phyloP scores from a whole-genome alignment of 2,329 filamentous ascomycete genomes.

The Colletotrichum somersetense region DNA sequence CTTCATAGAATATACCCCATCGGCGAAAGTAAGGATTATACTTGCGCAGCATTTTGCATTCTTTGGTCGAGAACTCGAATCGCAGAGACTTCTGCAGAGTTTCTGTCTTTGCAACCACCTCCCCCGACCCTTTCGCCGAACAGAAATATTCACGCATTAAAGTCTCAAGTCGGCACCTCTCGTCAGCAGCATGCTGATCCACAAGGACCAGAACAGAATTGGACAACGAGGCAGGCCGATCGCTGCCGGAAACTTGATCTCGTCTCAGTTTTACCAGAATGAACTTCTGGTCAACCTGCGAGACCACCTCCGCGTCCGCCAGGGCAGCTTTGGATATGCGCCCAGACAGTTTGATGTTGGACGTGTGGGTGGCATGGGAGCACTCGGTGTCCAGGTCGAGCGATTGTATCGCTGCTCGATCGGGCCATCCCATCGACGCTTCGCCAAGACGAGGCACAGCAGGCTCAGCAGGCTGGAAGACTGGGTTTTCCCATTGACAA shows the following conservation, averaged over 20 bases:
- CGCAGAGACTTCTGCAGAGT: constrained; percentile 65
- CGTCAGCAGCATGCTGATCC: constrained; percentile 96
- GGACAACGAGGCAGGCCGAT: background rate
- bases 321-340: constrained; percentile 74
- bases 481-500: constrained; percentile 79
- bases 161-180: constrained; percentile 82
- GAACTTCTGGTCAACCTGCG: constrained; percentile 92
- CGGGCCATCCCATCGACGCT: constrained; percentile 30
- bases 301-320: constrained; percentile 72
- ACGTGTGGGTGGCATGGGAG: background rate
- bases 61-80: constrained; percentile 74
- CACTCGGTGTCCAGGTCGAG: constrained; percentile 13
- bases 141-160: constrained; percentile 71
- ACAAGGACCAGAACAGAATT: constrained; percentile 77
- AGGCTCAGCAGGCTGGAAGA: constrained; percentile 69
- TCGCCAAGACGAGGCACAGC: constrained; percentile 58
- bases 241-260: constrained; percentile 1
- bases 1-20: constrained; percentile 82
- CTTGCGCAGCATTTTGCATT: constrained; percentile 69
- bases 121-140: constrained; percentile 15
- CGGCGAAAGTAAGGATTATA: constrained; percentile 69
- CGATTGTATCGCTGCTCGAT: background rate
- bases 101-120: constrained; percentile 49
- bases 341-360: constrained; percentile 48
- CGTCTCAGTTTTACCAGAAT: constrained; percentile 74